Evolutionary conservation across 1,139 yeast species (phyloP).

Genomic region (Pichia sp.): DNA sequence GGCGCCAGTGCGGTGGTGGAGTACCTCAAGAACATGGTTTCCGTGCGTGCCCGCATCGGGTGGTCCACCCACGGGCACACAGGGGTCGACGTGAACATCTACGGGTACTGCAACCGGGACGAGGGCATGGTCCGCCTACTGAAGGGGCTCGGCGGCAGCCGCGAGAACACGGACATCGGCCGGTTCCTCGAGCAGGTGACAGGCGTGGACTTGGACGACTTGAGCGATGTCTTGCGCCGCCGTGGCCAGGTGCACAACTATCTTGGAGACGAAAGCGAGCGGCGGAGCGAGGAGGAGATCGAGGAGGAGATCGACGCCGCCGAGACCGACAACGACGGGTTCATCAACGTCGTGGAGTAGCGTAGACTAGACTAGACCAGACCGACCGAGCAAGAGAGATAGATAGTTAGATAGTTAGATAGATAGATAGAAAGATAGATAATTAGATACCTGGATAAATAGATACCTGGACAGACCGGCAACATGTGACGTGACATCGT

Average conservation of each 20-base stretch:
- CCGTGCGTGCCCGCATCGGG: background rate
- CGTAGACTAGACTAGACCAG: no score
- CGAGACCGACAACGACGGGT: constrained; percentile 17
- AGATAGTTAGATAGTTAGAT: no score
- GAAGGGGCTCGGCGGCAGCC: constrained; percentile 63
- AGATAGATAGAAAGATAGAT: no score
- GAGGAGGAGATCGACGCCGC: background rate
- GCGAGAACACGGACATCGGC: constrained; percentile 82
- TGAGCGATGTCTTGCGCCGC: background rate
- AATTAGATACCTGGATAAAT: no score
- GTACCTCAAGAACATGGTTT: constrained; percentile 49
- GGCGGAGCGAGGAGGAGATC: background rate
- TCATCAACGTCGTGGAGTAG: background rate
- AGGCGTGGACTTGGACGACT: constrained; percentile 45
- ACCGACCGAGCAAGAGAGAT: no score
- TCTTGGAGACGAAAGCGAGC: background rate
- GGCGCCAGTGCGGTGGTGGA: constrained; percentile 35
- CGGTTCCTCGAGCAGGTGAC: constrained; percentile 58
- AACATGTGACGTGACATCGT: no score
- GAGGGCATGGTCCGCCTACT: constrained; percentile 39
- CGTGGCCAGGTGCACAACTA: constrained; percentile 2
- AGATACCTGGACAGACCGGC: no score
- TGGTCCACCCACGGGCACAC: background rate
- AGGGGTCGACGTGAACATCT: constrained; percentile 54
- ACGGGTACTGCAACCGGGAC: constrained; percentile 59